Evolutionary conservation across 176 grass and related monocot genomes (phyloP).

Genomic region (Musa schizocarpa): DNA sequence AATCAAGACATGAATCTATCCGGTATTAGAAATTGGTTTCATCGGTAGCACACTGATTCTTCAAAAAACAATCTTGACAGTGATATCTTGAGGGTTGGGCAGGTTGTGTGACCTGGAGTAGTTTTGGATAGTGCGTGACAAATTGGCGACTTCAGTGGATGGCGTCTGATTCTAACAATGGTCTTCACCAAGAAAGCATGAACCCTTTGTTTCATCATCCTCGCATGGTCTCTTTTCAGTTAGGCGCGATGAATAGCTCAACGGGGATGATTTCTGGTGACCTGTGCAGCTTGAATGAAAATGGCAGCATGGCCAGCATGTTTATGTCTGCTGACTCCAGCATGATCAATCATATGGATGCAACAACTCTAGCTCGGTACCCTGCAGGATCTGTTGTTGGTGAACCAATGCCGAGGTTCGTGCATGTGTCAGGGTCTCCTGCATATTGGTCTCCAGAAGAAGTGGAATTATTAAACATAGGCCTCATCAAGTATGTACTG

Average conservation of each 20-base stretch:
- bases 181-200: not conserved
- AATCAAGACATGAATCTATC: not conserved
- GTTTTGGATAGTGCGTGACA: not conserved
- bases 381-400: not conserved
- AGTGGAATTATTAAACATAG: conserved; percentile 7
- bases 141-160: not conserved
- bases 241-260: not conserved
- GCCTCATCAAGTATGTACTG: conserved; percentile 6
- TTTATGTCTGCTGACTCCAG: not conserved
- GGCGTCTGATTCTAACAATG: not conserved
- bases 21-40: not conserved
- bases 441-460: conserved; percentile 9
- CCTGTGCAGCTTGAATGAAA: not conserved
- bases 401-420: not conserved
- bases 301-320: not conserved
- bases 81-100: not conserved
- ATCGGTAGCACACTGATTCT: not conserved
- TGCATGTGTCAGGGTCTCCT: conserved; percentile 7
- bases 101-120: not conserved
- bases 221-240: conserved; percentile 12
- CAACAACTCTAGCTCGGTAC: not conserved
- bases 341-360: not conserved
- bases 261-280: not conserved
- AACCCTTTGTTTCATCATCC: not conserved
- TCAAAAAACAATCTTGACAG: not conserved